These are phyloP conservation scores for Hyaloscypha variabilis DNA, from an alignment of 495 filamentous ascomycete genomes.

Conservation along the genomic window DNA sequence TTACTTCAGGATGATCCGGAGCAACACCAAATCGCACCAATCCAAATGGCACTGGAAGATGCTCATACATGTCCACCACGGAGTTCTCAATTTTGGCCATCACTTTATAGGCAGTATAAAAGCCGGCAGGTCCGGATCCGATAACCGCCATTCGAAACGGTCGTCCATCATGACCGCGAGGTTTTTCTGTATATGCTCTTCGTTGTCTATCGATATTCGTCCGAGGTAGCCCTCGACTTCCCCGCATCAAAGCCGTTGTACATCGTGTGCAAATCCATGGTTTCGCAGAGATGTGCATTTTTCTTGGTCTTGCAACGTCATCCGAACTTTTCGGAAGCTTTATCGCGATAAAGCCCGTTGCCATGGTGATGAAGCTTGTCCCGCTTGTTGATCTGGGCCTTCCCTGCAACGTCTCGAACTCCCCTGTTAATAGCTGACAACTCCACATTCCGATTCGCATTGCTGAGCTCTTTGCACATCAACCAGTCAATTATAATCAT, in stretches of 20 bases:
- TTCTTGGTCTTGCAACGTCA: conserved; percentile 22
- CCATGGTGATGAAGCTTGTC: conserved; percentile 15
- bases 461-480: conserved; percentile 13
- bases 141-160: conserved; percentile 83
- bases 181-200: conserved; percentile 27
- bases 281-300: conserved; percentile 23
- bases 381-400: conserved; percentile 6
- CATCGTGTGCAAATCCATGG: conserved; percentile 28
- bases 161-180: conserved; percentile 41
- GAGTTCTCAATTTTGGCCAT: conserved; percentile 72
- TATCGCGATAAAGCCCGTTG: conserved; percentile 19
- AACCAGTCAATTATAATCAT: neutral
- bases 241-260: conserved; percentile 7
- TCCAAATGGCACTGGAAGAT: conserved; percentile 88
- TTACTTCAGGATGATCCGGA: conserved; percentile 96
- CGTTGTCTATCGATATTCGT: conserved; percentile 9
- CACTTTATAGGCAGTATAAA: conserved; percentile 87
- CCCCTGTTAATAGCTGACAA: conserved; percentile 22
- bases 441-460: conserved; percentile 12
- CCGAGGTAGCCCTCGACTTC: neutral
- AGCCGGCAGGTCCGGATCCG: conserved; percentile 94
- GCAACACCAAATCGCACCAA: conserved; percentile 92
- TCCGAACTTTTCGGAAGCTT: conserved; percentile 24
- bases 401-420: conserved; percentile 10
- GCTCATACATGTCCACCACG: conserved; percentile 94